phyloP scores from a whole-genome alignment of 345 rosid genomes.

The Limnanthes douglasii region DNA sequence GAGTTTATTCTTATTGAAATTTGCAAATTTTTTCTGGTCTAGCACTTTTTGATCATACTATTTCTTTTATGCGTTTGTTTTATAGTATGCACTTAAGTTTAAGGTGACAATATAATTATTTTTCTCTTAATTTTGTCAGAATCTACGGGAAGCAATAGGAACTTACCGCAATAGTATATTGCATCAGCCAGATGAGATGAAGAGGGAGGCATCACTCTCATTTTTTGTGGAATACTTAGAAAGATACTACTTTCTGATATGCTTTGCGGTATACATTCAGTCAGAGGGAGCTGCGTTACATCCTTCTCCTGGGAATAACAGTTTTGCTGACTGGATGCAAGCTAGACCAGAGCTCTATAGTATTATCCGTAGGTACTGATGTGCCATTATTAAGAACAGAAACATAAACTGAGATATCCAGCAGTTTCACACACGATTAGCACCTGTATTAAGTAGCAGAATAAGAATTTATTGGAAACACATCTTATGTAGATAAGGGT shows the following conservation, averaged over 20 bases:
- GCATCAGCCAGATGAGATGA: slow-evolving; percentile 95
- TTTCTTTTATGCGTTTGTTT: no score
- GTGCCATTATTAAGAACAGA: no score
- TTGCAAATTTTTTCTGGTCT: no score
- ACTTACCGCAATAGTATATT: slow-evolving; percentile 79
- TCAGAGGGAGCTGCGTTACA: slow-evolving; percentile 74
- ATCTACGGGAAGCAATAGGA: slow-evolving; percentile 92
- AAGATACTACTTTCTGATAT: slow-evolving; percentile 95
- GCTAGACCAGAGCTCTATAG: slow-evolving; percentile 96
- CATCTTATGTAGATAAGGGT: no score
- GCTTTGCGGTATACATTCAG: slow-evolving; percentile 92
- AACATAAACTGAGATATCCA: no score
- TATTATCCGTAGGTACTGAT: slow-evolving; percentile 80
- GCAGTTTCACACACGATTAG: no score
- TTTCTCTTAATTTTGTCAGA: slow-evolving; percentile 39
- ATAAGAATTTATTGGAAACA: no score
- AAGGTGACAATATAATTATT: slow-evolving; percentile 6
- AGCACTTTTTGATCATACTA: no score
- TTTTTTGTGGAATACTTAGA: slow-evolving; percentile 95
- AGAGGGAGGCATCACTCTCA: slow-evolving; percentile 89
- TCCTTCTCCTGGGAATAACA: slow-evolving; percentile 56
- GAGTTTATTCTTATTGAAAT: no score
- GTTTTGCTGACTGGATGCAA: slow-evolving; percentile 98
- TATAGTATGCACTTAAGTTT: slow-evolving; percentile 5
- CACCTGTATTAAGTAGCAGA: no score